Base-by-base conservation (phyloP, 2,329 filamentous ascomycete species). In the Sclerotinia minor region DNA sequence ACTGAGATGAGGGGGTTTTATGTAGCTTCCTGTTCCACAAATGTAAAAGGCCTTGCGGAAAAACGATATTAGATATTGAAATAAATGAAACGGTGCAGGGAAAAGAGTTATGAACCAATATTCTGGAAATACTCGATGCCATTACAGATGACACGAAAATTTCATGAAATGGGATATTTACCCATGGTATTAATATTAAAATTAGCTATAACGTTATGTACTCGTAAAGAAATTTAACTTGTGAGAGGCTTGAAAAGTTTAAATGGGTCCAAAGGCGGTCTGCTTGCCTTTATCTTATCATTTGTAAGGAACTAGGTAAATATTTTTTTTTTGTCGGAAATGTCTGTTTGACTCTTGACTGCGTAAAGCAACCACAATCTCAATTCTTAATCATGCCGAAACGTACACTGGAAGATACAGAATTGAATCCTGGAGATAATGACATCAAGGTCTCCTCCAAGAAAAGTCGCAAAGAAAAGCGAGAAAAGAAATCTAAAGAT, bases 391-490 rank as follows among this genome's bases (percentile, higher is more conserved):
- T 65, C 47, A 77, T 78, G 76, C 63, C 72, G 19, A 78, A 78
- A 74, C 74, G 75, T 47, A 71, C 73, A 9, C 61, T 77, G 19
- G 76, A 77, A 38, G 75, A 76, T 52, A 63, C 75, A 15, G 75
- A 70, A 24, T 58, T 75, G 11, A 66, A 63, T 32, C 71, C 70
- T 69, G 69, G 50, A 7, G 70, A 64, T 26, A 57, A 58, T n/a
- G 38, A 59, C 50, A n/a, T 58, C 2, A 50, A 58, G 29, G 69
- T 71, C 63, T 68, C 61, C 45, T 49, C 63, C 26, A 77, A 77
- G 69, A 77, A 77, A 61, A 75, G 71, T 54, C 71, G 71, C 58
- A 76, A 74, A 55, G 72, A 74, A 26, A 71, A 68, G 49, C 72
- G 71, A 68, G 54, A 60, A 35, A 45, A 54, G 26, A 69, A 75